phyloP scores from a whole-genome alignment of 139 green algal genomes.

The Nannochloris sp. region DNA sequence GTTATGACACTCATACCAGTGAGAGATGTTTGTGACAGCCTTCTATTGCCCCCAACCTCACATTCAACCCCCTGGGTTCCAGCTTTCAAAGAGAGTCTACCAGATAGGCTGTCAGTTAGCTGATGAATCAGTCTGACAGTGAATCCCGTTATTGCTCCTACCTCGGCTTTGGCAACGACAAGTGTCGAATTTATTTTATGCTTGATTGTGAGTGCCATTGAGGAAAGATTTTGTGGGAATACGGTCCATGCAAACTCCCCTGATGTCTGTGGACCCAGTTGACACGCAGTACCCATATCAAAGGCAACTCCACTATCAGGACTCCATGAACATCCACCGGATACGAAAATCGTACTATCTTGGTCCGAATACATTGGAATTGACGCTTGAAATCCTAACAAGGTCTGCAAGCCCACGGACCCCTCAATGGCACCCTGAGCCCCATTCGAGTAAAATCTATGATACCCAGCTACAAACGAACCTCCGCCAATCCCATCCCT shows the following conservation, averaged over 20 bases:
- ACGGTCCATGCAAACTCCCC: slow-evolving; percentile 31
- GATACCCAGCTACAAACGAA: slow-evolving; percentile 34
- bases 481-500: slow-evolving; percentile 24
- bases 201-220: slow-evolving; percentile 1
- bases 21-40: slow-evolving; percentile 16
- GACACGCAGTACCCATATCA: slow-evolving; percentile 19
- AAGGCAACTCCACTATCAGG: slow-evolving; percentile 23
- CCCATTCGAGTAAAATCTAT: slow-evolving; percentile 18
- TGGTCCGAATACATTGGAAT: slow-evolving; percentile 16
- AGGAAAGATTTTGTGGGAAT: slow-evolving; percentile 4
- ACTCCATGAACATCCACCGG: slow-evolving; percentile 3
- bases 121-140: slow-evolving; percentile 8
- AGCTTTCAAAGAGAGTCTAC: slow-evolving; percentile 9
- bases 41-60: slow-evolving; percentile 27
- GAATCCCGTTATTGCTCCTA: slow-evolving; percentile 22
- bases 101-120: slow-evolving; percentile 2
- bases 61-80: slow-evolving; percentile 23
- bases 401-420: slow-evolving; percentile 26
- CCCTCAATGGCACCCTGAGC: slow-evolving; percentile 10
- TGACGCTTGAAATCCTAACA: slow-evolving; percentile 15
- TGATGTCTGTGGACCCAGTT: slow-evolving; percentile 12
- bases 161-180: slow-evolving; percentile 19
- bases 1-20: slow-evolving; percentile 14
- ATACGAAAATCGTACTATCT: not conserved
- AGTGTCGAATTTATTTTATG: not conserved